phyloP scores from a whole-genome alignment of 2,329 filamentous ascomycete genomes.

The Cercospora sp. region DNA sequence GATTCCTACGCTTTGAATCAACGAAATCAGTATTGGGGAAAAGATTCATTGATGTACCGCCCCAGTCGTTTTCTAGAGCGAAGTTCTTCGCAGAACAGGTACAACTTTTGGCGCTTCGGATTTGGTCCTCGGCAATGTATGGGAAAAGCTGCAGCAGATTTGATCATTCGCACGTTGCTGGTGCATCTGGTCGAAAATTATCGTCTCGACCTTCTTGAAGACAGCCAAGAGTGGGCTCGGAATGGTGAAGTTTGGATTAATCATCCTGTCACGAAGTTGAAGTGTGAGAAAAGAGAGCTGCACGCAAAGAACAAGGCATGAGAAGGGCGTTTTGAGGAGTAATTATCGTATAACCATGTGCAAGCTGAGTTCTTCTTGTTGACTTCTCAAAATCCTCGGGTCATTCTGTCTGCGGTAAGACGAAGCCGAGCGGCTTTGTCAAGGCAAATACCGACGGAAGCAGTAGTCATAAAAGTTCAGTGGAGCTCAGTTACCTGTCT shows the following conservation, averaged over 20 bases:
- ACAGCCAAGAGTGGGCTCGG: not conserved
- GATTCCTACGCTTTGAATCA: not conserved
- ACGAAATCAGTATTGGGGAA: not conserved
- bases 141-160: not conserved
- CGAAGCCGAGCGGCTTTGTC: not conserved
- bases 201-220: not conserved
- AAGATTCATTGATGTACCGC: not conserved
- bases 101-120: not conserved
- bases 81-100: not conserved
- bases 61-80: not conserved
- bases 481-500: not conserved
- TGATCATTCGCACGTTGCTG: not conserved
- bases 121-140: not conserved
- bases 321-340: not conserved
- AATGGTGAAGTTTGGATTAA: not conserved
- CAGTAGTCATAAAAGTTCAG: no score
- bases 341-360: not conserved
- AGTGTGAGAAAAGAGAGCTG: not conserved
- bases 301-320: not conserved
- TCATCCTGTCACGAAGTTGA: not conserved
- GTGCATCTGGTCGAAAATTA: not conserved
- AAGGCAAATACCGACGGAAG: not conserved
- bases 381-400: no score
- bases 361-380: no score
- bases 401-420: not conserved